phyloP scores from a whole-genome alignment of 805 yeast species.

The Barnettozyma sucrosica region DNA sequence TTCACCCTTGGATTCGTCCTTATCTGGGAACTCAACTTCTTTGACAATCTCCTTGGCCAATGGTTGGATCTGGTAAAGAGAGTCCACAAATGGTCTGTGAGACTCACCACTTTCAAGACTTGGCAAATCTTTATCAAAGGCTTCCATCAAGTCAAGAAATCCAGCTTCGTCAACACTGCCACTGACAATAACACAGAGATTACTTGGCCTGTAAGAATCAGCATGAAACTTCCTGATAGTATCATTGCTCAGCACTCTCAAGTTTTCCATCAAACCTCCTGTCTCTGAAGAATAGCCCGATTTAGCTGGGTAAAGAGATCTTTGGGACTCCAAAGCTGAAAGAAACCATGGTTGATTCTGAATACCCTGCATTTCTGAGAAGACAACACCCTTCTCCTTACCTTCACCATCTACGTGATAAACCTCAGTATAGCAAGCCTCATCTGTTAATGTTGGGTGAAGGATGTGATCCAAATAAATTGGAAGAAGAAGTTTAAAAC shows the following conservation, averaged over 20 bases:
- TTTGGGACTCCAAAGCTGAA: constrained; percentile 52
- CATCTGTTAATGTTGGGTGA: constrained; percentile 81
- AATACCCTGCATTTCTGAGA: constrained; percentile 93
- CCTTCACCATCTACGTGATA: constrained; percentile 90
- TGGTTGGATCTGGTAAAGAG: constrained; percentile 37
- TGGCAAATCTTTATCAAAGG: constrained; percentile 56
- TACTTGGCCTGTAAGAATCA: constrained; percentile 71
- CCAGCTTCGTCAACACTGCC: constrained; percentile 81
- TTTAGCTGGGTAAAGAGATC: constrained; percentile 43
- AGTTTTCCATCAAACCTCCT: constrained; percentile 79
- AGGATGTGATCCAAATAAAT: constrained; percentile 84
- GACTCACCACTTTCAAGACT: constrained; percentile 21
- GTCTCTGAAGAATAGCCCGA: constrained; percentile 92
- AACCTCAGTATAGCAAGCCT: constrained; percentile 90
- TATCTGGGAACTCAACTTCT: constrained; percentile 77
- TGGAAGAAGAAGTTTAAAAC: constrained; percentile 78
- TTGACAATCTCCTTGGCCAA: constrained; percentile 34
- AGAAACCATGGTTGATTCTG: constrained; percentile 74
- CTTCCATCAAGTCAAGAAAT: constrained; percentile 49
- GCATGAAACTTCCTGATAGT: constrained; percentile 74
- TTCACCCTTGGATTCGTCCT: constrained; percentile 81
- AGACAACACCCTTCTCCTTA: constrained; percentile 93
- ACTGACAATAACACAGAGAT: constrained; percentile 74
- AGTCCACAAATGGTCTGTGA: constrained; percentile 77
- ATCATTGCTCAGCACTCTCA: constrained; percentile 66